Evolutionary conservation across 306 rosid species (phyloP).

Genomic region (Sesbania bispinosa): DNA sequence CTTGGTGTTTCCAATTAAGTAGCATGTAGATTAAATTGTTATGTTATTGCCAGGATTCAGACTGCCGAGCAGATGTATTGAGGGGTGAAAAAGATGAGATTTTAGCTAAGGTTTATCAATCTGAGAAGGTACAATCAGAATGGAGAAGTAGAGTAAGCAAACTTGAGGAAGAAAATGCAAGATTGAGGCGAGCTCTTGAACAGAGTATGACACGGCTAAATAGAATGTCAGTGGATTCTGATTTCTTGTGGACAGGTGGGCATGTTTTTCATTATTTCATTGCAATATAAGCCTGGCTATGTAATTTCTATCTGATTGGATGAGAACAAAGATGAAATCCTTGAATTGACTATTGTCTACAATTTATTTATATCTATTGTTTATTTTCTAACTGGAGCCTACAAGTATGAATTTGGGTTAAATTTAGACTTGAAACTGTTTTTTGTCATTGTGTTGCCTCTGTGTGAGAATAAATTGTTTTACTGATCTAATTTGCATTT

Average conservation of each 20-base stretch:
- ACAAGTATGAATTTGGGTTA: conserved; percentile 3
- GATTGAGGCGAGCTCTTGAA: conserved; percentile 82
- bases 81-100: conserved; percentile 70
- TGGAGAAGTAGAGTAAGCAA: conserved; percentile 85
- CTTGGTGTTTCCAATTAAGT: conserved; percentile 15
- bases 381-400: background rate
- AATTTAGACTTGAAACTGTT: background rate
- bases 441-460: conserved; percentile 4
- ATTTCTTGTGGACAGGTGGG: conserved; percentile 97
- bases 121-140: conserved; percentile 68
- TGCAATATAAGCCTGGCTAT: conserved; percentile 6
- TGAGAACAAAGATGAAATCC: background rate
- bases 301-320: background rate
- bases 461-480: background rate
- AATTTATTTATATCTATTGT: background rate
- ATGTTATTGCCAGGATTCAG: conserved; percentile 60
- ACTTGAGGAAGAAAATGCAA: conserved; percentile 94
- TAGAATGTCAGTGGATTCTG: conserved; percentile 98
- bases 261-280: conserved; percentile 3
- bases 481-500: conserved; percentile 29
- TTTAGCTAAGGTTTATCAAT: conserved; percentile 61
- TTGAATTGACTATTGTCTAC: background rate
- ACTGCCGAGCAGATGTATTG: conserved; percentile 49
- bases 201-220: conserved; percentile 93
- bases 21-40: conserved; percentile 6